Base-by-base conservation (phyloP, 2,329 filamentous ascomycete genomes). In the Aaosphaeria pasadenensis region DNA sequence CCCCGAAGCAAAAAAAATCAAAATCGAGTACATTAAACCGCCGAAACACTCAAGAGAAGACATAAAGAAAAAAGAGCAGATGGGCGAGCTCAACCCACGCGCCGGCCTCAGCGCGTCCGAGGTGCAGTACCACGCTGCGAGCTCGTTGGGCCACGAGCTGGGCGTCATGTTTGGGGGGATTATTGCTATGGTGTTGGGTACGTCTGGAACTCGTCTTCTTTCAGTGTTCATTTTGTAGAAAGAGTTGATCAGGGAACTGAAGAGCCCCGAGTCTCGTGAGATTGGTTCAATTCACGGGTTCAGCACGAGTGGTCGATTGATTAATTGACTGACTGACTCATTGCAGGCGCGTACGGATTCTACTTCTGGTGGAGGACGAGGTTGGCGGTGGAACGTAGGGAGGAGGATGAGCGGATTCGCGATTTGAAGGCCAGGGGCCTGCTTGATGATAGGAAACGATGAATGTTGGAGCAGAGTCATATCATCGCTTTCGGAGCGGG, bases 121-220 rank as follows among this genome's bases (percentile, higher is more conserved):
- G n/a, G 38, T 30, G 6, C 47, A 42, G 7, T 46, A 46, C 41
- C 11, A 46, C 24, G 43, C 52, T 5, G 11, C 49, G 11, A 52
- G 52, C 3, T 57, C 54, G n/a, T 33, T 55, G 11, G 54, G 54
- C 31, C 54, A 57, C 43, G 54, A 57, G 43, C 49, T 57, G 36
- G 54, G 54, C 3, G 43, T 57, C 24, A 55, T 55, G 47, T 53
- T 55, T 43, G 54, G 45, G 1, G 47, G 50, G 13, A 45, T 57
- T 31, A 50, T 39, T 13, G 17, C 35, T 13, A 53, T 57, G 50
- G n/a, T 57, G 6, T 13, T 57, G 17, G 46, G 54, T 57, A 48
- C 11, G 49, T 24, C 17, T 24, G 17, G 17, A 24, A 24, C n/a
- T n/a, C n/a, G n/a, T n/a, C n/a, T n/a, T n/a, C n/a, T n/a, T n/a